phyloP scores from a whole-genome alignment of 352 stramenopile genomes.

The Phytophthora ramorum region DNA sequence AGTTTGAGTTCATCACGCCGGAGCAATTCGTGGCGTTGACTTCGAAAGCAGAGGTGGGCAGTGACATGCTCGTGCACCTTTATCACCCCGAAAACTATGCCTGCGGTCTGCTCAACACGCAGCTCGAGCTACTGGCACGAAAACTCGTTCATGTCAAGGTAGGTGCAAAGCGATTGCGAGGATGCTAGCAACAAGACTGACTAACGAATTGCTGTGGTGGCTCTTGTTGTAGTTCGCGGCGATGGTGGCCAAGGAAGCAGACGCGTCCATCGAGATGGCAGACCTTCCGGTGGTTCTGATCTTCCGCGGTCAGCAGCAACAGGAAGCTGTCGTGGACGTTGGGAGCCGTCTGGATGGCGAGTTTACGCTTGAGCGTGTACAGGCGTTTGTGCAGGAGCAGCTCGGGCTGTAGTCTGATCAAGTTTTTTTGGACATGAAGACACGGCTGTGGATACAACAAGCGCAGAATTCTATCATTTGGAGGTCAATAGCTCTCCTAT shows the following conservation, averaged over 20 bases:
- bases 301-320: conserved; percentile 56
- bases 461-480: conserved; percentile 30
- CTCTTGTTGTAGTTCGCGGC: conserved; percentile 49
- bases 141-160: conserved; percentile 75
- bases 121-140: conserved; percentile 60
- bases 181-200: neutral
- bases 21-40: conserved; percentile 63
- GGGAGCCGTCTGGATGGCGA: conserved; percentile 59
- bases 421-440: conserved; percentile 9
- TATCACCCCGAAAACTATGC: conserved; percentile 78
- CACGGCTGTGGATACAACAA: conserved; percentile 10
- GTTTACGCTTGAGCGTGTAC: conserved; percentile 65
- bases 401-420: conserved; percentile 31
- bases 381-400: conserved; percentile 44
- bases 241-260: conserved; percentile 69
- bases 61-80: conserved; percentile 62
- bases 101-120: conserved; percentile 74
- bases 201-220: conserved; percentile 5
- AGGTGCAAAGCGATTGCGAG: neutral
- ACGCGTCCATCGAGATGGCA: conserved; percentile 64
- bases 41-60: conserved; percentile 16
- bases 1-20: conserved; percentile 65
- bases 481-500: neutral
- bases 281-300: conserved; percentile 79
- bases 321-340: conserved; percentile 75